Conservation (phyloP, 495 filamentous ascomycete genomes). For the Neohortaea acidophila region DNA sequence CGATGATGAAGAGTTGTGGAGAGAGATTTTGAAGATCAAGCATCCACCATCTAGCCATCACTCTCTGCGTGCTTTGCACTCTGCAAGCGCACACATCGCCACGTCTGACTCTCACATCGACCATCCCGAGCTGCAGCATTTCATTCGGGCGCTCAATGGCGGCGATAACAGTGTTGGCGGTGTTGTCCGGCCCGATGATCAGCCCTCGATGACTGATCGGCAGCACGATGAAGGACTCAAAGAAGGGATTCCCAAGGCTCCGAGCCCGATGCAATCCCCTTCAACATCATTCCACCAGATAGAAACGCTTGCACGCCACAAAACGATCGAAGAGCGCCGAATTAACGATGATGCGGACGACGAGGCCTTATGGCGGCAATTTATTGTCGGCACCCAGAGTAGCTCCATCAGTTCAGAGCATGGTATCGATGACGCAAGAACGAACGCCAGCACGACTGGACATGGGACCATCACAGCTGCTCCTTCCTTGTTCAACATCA, state of each 20-base stretch:
- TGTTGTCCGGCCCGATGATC: constrained; percentile 6
- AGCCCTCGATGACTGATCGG: background rate
- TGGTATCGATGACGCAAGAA: background rate
- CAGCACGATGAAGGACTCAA: background rate
- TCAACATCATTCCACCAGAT: constrained; percentile 8
- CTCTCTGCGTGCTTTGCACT: constrained; percentile 8
- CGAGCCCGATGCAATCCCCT: background rate
- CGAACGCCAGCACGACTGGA: background rate
- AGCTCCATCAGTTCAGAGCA: background rate
- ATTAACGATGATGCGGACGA: background rate
- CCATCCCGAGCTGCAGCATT: background rate
- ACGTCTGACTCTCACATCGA: background rate
- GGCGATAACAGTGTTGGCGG: background rate
- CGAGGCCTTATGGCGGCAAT: constrained; percentile 7
- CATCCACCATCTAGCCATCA: constrained; percentile 4
- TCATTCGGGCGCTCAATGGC: background rate
- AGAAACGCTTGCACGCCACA: constrained; percentile 1
- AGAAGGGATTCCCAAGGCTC: background rate
- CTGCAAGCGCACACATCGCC: constrained; percentile 8
- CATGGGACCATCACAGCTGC: background rate
- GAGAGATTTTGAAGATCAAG: constrained; percentile 3
- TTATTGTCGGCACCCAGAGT: constrained; percentile 11
- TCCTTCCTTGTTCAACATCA: background rate
- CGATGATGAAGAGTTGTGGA: constrained; percentile 8
- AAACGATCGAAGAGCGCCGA: background rate